Evolutionary conservation across 2,329 filamentous ascomycete genomes (phyloP), one percentile per base, ranked within the genome.

Genomic region (Colletotrichum tropicicola): DNA sequence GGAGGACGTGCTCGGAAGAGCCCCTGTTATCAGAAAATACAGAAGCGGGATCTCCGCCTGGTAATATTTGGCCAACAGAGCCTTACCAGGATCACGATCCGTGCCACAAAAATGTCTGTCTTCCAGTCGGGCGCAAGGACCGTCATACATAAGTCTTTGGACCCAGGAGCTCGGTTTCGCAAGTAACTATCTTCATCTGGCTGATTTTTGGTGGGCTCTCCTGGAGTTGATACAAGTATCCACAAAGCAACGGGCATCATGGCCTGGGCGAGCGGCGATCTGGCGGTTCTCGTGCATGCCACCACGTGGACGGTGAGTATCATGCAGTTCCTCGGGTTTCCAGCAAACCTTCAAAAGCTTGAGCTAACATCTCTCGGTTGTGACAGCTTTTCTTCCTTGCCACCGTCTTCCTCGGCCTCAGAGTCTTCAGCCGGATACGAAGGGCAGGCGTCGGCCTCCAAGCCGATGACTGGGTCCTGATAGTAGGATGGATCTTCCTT

Each of bases 381-480:
- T 27, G 7, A 6, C 17, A 55, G 52, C 25, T 55, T 10, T 43
- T 55, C 17, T 21, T 44, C 7, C 13, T 44, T 8, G 15, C 52
- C 6, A 44, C 52, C 10, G 6, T 55, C 25, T 67, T 69, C 41
- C 35, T 72, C 7, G 47, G 47, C 17, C 64, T 70, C 5, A 58
- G 70, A 35, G 43, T 72, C 3, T 72, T 69, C 17, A 70, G 67
- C 58, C 68, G 68, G 15, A 17, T 66, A 5, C 67, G 70, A 35
- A 55, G 44, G 3, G 4, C 37, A 44, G 66, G 69, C 7, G 61
- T 72, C 1, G 57, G 65, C 8, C 30, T 77, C 7, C 75, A 74
- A 73, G 73, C 72, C 71, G 51, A 54, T n/a, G 75, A 77, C 54
- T 68, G 72, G 52, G 59, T 75, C 23, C 69, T 77, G 21, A 59